Percentiles rank a stretch among this genome's conserved stretches.
Evolutionary conservation across 1,284 basidiomycete genomes (phyloP).

Genomic region (Leccinum pachyderme): DNA sequence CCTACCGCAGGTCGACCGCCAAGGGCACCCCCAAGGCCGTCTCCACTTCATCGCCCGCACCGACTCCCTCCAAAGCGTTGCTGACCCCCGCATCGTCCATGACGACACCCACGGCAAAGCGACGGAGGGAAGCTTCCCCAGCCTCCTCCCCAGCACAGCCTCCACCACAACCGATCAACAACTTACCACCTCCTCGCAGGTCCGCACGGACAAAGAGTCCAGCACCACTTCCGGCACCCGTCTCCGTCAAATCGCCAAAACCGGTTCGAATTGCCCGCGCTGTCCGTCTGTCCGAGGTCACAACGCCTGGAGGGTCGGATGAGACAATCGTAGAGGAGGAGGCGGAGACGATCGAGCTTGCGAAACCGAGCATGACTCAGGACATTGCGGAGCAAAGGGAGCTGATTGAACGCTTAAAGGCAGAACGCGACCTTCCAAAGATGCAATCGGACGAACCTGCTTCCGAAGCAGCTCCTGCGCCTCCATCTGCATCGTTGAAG

Average conservation of each 20-base stretch:
- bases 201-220: constrained; percentile 57
- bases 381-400: constrained; percentile 73
- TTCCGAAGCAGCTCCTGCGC: constrained; percentile 2
- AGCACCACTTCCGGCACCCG: constrained; percentile 31
- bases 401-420: constrained; percentile 65
- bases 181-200: constrained; percentile 38
- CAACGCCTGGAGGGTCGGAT: constrained; percentile 55
- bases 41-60: constrained; percentile 24
- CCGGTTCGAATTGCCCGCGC: constrained; percentile 38
- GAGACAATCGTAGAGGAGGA: constrained; percentile 62
- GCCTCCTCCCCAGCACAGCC: constrained; percentile 32
- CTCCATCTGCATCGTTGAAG: constrained; percentile 33
- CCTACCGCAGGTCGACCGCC: constrained; percentile 65
- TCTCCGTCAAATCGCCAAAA: constrained; percentile 35
- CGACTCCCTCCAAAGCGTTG: constrained; percentile 18
- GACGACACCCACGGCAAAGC: constrained; percentile 49
- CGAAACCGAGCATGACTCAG: constrained; percentile 59
- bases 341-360: constrained; percentile 46
- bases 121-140: constrained; percentile 62
- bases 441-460: constrained; percentile 25
- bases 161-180: constrained; percentile 23
- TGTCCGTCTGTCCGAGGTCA: constrained; percentile 40
- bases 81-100: constrained; percentile 34
- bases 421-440: constrained; percentile 37
- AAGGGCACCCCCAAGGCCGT: constrained; percentile 37